Base-by-base conservation (phyloP, 208 protist genomes). In the Acanthamoeba sp. region DNA sequence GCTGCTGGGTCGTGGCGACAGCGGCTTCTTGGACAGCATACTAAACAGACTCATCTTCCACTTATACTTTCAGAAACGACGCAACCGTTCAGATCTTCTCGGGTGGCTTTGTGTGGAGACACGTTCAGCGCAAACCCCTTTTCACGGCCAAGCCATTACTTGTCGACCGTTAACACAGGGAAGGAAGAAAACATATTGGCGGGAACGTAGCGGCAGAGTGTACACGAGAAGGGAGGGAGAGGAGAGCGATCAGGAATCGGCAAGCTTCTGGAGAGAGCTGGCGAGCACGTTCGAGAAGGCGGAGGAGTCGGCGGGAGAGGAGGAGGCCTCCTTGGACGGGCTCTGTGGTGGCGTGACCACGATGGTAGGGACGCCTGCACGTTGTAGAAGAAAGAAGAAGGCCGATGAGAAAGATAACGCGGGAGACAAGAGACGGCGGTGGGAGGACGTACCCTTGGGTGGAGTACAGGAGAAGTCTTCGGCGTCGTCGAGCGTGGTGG, bases 1-100 rank as follows among this genome's bases (percentile, higher is more conserved):
- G 40, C 0, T 50, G 42, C 55, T 84, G 73, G 73, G 36, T 24
- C 73, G 34, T 22, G 73, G 73, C 34, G 73, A 84, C 9, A 14
- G 9, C 40, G 73, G 73, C 73, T 84, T 84, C 73, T 84, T 84
- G 36, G 73, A 84, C 14, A 52, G 42, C 16, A 24, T 84, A 22
- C 36, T 12, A 52, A 84, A 84, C 24, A 45, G 16, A 55, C 73
- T 84, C 73, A 84, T 84, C 57, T 64, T 52, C 48, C n/a, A n/a
- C 48, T 55, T 55, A 6, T 55, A 55, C 48, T 55, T 16, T n/a
- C n/a, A n/a, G n/a, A n/a, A n/a, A n/a, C n/a, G n/a, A n/a, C n/a
- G n/a, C n/a, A n/a, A n/a, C n/a, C n/a, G n/a, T n/a, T n/a, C n/a
- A n/a, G n/a, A n/a, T n/a, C n/a, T n/a, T n/a, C n/a, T n/a, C n/a